phyloP scores from a whole-genome alignment of 2,329 filamentous ascomycete genomes.

The Fusarium sp. region DNA sequence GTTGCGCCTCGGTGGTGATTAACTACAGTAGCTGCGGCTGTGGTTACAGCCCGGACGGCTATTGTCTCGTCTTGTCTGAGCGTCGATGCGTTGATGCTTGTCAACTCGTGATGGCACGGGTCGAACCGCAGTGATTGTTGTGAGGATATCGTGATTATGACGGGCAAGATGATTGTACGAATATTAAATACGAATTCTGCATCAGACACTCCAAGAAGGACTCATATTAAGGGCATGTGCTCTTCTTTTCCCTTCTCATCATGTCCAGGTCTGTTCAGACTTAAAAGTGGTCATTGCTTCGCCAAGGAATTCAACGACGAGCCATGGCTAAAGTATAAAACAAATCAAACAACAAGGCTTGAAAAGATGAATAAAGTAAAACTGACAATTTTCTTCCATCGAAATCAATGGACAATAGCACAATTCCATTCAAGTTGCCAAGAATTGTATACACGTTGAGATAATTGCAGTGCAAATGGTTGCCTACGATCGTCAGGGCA shows the following conservation, averaged over 20 bases:
- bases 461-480: background rate
- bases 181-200: too few relatives aligned
- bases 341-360: background rate
- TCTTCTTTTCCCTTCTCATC: background rate
- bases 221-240: background rate
- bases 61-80: background rate
- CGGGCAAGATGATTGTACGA: too few relatives aligned
- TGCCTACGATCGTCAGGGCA: background rate
- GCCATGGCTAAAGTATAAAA: background rate
- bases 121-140: background rate
- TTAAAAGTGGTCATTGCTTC: background rate
- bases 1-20: background rate
- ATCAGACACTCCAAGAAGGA: background rate
- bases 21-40: background rate
- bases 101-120: background rate
- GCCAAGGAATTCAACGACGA: background rate
- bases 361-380: background rate
- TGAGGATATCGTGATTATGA: background rate
- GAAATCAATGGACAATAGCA: background rate
- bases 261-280: too few relatives aligned
- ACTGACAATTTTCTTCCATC: background rate
- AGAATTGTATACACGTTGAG: background rate
- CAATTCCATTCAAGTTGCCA: background rate
- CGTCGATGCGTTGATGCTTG: background rate
- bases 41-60: background rate